These are phyloP conservation scores for Yamadazyma spencermartinsiae DNA, from an alignment of 1,139 yeast species.

Conservation along the genomic window DNA sequence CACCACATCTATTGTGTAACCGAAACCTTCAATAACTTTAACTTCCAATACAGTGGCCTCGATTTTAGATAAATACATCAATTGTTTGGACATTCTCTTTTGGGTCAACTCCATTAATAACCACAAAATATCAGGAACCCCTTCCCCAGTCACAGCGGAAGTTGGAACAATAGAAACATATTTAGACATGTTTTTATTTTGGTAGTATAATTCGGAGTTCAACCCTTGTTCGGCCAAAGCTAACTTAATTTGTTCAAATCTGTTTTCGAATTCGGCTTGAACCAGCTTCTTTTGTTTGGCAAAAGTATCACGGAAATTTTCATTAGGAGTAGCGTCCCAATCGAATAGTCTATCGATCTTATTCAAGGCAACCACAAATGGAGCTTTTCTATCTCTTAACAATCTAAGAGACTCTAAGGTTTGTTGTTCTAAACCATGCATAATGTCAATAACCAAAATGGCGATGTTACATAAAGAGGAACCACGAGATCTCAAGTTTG, in stretches of 20 bases:
- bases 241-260: conserved; percentile 81
- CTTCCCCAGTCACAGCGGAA: conserved; percentile 98
- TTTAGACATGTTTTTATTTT: conserved; percentile 89
- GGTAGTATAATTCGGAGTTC: conserved; percentile 93
- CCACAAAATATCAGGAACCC: conserved; percentile 98
- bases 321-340: conserved; percentile 89
- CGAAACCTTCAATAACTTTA: conserved; percentile 97
- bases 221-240: conserved; percentile 98
- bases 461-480: conserved; percentile 99
- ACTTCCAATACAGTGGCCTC: conserved; percentile 98
- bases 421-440: conserved; percentile 99
- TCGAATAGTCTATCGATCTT: conserved; percentile 96
- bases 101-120: conserved; percentile 92
- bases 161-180: conserved; percentile 97
- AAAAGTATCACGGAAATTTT: conserved; percentile 93
- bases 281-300: conserved; percentile 80
- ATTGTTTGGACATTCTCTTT: conserved; percentile 97
- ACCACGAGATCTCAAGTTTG: conserved; percentile 97
- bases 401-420: conserved; percentile 91
- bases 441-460: conserved; percentile 93
- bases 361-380: conserved; percentile 94
- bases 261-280: conserved; percentile 86
- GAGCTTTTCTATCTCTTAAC: conserved; percentile 95
- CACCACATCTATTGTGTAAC: conserved; percentile 97
- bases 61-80: conserved; percentile 89